phyloP scores from a whole-genome alignment of 2,329 filamentous ascomycete genomes.

The Talaromyces sp. region DNA sequence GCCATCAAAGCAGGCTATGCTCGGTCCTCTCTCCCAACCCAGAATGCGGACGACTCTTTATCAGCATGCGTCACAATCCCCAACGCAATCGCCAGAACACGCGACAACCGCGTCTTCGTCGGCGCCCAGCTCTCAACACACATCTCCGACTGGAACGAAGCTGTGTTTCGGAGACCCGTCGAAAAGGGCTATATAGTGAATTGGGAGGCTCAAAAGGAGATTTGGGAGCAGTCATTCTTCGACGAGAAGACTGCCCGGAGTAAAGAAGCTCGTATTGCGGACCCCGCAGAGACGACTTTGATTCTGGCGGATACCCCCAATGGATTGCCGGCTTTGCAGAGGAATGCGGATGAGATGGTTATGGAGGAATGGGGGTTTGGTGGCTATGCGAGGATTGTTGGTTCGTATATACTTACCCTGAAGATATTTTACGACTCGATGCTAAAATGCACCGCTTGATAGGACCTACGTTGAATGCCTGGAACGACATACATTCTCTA shows the following conservation, averaged over 20 bases:
- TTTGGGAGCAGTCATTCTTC: conserved; percentile 90
- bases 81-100: conserved; percentile 84
- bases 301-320: conserved; percentile 85
- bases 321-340: conserved; percentile 74
- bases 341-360: conserved; percentile 91
- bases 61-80: conserved; percentile 67
- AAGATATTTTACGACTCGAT: neutral
- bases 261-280: conserved; percentile 41
- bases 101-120: conserved; percentile 75
- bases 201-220: conserved; percentile 93
- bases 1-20: conserved; percentile 86
- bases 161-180: conserved; percentile 80
- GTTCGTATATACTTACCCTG: conserved; percentile 45
- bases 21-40: conserved; percentile 36
- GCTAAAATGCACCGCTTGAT: neutral
- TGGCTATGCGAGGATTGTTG: conserved; percentile 74
- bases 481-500: conserved; percentile 70
- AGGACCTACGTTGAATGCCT: conserved; percentile 77
- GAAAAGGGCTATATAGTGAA: conserved; percentile 95
- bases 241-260: conserved; percentile 63
- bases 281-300: conserved; percentile 78
- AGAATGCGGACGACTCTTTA: conserved; percentile 41
- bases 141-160: conserved; percentile 86
- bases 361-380: conserved; percentile 97
- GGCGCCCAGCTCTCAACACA: conserved; percentile 69